These are phyloP conservation scores for Pythium myriotylum DNA, from an alignment of 352 stramenopile genomes.

Conservation along the genomic window DNA sequence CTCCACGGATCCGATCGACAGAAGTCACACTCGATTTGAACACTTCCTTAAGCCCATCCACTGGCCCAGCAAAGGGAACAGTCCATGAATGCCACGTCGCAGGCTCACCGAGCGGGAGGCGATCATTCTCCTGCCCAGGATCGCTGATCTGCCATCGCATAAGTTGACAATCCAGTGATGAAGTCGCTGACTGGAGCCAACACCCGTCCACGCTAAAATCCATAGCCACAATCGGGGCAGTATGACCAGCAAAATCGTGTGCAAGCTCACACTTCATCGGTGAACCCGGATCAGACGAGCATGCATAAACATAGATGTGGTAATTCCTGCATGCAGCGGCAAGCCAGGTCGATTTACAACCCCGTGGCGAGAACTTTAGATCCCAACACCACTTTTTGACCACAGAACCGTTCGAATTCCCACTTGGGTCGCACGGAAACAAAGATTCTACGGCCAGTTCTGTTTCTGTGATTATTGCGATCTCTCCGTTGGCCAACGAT, in stretches of 20 bases:
- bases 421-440: conserved; percentile 29
- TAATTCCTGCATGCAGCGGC: conserved; percentile 68
- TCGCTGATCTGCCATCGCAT: conserved; percentile 62
- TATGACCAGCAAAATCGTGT: conserved; percentile 70
- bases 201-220: conserved; percentile 65
- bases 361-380: conserved; percentile 51
- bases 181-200: conserved; percentile 72
- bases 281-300: conserved; percentile 12
- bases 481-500: conserved; percentile 40
- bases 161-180: conserved; percentile 55
- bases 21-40: conserved; percentile 34
- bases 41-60: conserved; percentile 46
- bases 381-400: conserved; percentile 52
- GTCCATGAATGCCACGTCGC: conserved; percentile 57
- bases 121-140: conserved; percentile 2
- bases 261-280: conserved; percentile 38
- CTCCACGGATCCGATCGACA: conserved; percentile 37
- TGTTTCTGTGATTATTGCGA: conserved; percentile 43
- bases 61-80: conserved; percentile 53
- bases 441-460: conserved; percentile 26
- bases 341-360: conserved; percentile 27
- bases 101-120: background rate
- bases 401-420: conserved; percentile 4
- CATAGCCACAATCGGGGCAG: conserved; percentile 54
- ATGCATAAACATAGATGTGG: conserved; percentile 73